Base-by-base conservation (phyloP, 1,284 basidiomycete species). In the Athelia sp. region DNA sequence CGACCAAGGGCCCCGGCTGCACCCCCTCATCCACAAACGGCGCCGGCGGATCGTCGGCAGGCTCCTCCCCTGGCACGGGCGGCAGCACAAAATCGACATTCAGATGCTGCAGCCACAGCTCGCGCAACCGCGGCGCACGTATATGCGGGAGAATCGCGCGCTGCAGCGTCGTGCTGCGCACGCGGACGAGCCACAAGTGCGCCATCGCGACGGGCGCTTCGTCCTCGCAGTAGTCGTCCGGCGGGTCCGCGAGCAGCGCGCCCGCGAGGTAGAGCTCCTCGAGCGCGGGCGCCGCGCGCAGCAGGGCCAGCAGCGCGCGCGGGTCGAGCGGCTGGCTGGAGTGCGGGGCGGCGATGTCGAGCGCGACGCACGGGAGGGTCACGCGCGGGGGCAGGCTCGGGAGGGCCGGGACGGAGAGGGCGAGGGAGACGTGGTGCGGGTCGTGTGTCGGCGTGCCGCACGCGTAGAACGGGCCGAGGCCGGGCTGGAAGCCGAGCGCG, bases 141-240 rank as follows among this genome's bases (percentile, higher is more conserved):
- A 89, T 62, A 50, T 73, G 74, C 0, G 82, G 82, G 46, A 89
- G 75, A 34, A 89, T 64, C 45, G 74, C 72, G 47, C 87, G 82
- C 3, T 81, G 74, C 50, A 75, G 76, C 59, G 81, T 84, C 11
- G 82, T 79, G 56, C 71, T 73, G 45, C 75, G 73, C 21, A 89
- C 56, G 24, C 75, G 68, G 14, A 89, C 66, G 8, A 71, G 74
- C 43, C 74, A 75, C 48, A 89, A 72, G 42, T 69, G 67, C 19
- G 78, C 78, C 17, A 89, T n/a, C n/a, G n/a, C n/a, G n/a, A n/a
- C n/a, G n/a, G n/a, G n/a, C n/a, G n/a, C n/a, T n/a, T n/a, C n/a
- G n/a, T n/a, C n/a, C n/a, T n/a, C n/a, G n/a, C n/a, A n/a, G n/a
- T n/a, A n/a, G n/a, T n/a, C n/a, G n/a, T n/a, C n/a, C n/a, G n/a